A percentile compares a stretch with the other conserved stretches of the same genome.
phyloP scores from a whole-genome alignment of 1,284 basidiomycete species.

The Fomitopsis betulina region DNA sequence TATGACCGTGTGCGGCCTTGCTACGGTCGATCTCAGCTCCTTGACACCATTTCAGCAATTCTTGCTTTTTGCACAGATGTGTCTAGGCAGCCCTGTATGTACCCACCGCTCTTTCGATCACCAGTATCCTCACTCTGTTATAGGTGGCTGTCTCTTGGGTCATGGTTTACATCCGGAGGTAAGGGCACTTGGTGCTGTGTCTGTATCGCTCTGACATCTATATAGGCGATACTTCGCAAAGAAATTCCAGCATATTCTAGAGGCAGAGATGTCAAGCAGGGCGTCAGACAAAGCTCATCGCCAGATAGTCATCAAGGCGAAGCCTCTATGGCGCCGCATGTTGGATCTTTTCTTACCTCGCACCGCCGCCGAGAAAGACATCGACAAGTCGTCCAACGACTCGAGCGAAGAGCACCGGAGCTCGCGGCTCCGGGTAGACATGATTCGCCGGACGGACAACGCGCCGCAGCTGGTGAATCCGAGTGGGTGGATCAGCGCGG shows the following conservation, averaged over 20 bases:
- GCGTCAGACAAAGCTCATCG: conserved; percentile 14
- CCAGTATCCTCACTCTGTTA: neutral
- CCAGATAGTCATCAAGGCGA: conserved; percentile 18
- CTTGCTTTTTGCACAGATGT: conserved; percentile 71
- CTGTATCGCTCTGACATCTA: neutral
- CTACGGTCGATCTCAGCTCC: conserved; percentile 68
- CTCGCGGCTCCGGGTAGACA: conserved; percentile 57
- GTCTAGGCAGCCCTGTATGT: conserved; percentile 66
- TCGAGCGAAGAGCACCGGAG: conserved; percentile 12
- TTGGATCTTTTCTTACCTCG: conserved; percentile 7
- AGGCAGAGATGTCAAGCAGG: conserved; percentile 37
- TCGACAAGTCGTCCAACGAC: conserved; percentile 9
- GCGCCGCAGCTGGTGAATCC: conserved; percentile 82
- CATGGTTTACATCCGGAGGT: conserved; percentile 67
- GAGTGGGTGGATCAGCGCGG: conserved; percentile 65
- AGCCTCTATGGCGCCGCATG: conserved; percentile 23
- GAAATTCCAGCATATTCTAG: conserved; percentile 68
- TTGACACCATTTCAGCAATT: conserved; percentile 76
- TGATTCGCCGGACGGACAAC: conserved; percentile 82
- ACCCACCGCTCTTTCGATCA: neutral
- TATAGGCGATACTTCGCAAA: conserved; percentile 70
- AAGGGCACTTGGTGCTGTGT: conserved; percentile 10
- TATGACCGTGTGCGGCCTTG: conserved; percentile 76
- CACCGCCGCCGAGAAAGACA: conserved; percentile 9
- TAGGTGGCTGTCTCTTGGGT: conserved; percentile 43